A percentile compares a stretch with the other conserved stretches of the same genome.
These are phyloP conservation scores for Dendrobium officinale DNA, from an alignment of 106 monocot species.

Conservation along the genomic window DNA sequence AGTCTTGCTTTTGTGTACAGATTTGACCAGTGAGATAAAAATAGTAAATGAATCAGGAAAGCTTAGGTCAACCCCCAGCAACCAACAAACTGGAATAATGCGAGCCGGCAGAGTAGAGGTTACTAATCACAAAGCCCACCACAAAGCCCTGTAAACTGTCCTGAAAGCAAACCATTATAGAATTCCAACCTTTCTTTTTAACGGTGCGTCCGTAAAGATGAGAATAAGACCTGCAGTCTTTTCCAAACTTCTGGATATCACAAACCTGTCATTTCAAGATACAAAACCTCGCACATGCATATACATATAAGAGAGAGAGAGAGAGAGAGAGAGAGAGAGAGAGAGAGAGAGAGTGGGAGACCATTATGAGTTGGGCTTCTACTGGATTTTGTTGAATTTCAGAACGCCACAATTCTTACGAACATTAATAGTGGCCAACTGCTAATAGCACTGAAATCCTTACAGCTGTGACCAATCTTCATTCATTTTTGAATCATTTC, in stretches of 20 bases:
- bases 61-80: background rate
- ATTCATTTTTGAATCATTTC: background rate
- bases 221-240: conserved; percentile 6
- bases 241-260: conserved; percentile 6
- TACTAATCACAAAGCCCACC: background rate
- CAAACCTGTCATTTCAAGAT: background rate
- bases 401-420: background rate
- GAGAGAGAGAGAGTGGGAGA: background rate
- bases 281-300: background rate
- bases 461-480: background rate
- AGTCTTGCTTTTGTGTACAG: no score
- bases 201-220: background rate
- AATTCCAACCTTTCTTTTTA: background rate
- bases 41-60: no score
- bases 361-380: background rate
- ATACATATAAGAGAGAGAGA: background rate
- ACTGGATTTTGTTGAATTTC: background rate
- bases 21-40: no score
- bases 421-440: background rate
- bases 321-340: background rate
- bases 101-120: background rate
- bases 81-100: background rate
- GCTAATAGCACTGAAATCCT: background rate
- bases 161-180: background rate
- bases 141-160: background rate